A percentile compares a stretch with the other conserved stretches of the same genome.
Evolutionary conservation across 495 filamentous ascomycete species (phyloP).

Genomic region (Daldinia bambusicola): DNA sequence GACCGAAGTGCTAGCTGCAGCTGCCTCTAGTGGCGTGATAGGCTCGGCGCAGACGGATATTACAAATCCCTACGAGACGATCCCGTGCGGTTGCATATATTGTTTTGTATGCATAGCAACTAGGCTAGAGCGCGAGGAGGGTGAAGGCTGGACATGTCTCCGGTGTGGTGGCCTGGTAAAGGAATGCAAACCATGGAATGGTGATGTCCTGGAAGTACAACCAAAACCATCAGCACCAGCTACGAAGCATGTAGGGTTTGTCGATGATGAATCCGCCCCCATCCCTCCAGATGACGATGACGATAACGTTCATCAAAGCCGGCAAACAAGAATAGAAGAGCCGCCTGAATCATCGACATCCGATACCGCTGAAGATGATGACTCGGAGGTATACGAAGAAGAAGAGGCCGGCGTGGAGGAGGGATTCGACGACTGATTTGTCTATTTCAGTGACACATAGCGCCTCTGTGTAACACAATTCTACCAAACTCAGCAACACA

Average conservation of each 20-base stretch:
- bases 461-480: background rate
- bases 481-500: background rate
- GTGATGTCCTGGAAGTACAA: constrained; percentile 78
- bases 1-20: constrained; percentile 71
- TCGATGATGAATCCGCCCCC: constrained; percentile 58
- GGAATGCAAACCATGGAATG: constrained; percentile 92
- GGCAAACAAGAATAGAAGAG: constrained; percentile 22
- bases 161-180: constrained; percentile 87
- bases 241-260: constrained; percentile 76
- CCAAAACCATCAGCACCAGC: constrained; percentile 57
- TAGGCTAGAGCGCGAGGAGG: constrained; percentile 89
- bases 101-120: constrained; percentile 98
- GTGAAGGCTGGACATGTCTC: constrained; percentile 95
- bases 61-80: constrained; percentile 93
- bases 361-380: constrained; percentile 44
- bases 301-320: constrained; percentile 12
- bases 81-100: constrained; percentile 92
- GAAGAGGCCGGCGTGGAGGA: constrained; percentile 57
- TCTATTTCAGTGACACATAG: constrained; percentile 4
- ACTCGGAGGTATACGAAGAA: constrained; percentile 58
- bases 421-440: constrained; percentile 47
- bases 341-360: constrained; percentile 24
- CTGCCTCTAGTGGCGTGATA: constrained; percentile 74
- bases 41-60: constrained; percentile 94
- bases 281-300: constrained; percentile 37